phyloP scores from a whole-genome alignment of 352 stramenopile genomes.

The Pythium brassicae region DNA sequence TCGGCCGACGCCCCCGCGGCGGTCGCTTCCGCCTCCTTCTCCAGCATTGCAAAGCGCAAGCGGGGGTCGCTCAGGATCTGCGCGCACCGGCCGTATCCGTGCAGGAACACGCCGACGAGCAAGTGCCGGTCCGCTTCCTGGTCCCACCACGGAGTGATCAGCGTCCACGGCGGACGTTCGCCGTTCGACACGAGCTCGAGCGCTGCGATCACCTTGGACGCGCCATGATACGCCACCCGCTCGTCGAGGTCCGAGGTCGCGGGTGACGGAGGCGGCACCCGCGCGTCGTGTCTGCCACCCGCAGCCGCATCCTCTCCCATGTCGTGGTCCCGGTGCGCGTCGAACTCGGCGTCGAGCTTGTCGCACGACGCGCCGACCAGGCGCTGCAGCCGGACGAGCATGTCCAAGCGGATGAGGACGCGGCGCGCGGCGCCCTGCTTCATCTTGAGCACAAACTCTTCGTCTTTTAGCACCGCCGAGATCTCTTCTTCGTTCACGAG shows the following conservation, averaged over 20 bases:
- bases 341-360: constrained; percentile 51
- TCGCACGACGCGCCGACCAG: constrained; percentile 59
- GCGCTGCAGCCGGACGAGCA: constrained; percentile 72
- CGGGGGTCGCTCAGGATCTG: constrained; percentile 77
- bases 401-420: constrained; percentile 81
- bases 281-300: no score
- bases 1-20: not conserved
- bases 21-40: constrained; percentile 32
- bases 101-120: constrained; percentile 79
- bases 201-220: constrained; percentile 52
- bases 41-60: constrained; percentile 65
- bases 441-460: constrained; percentile 83
- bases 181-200: constrained; percentile 65
- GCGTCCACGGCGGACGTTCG: constrained; percentile 73
- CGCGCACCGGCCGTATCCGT: constrained; percentile 78
- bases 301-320: no score
- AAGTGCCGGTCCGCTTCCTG: constrained; percentile 73
- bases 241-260: constrained; percentile 64
- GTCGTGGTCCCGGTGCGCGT: constrained; percentile 8
- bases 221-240: constrained; percentile 62
- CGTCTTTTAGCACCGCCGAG: constrained; percentile 75
- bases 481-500: constrained; percentile 76
- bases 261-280: constrained; percentile 16
- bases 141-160: constrained; percentile 87
- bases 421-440: constrained; percentile 82